A percentile compares a stretch with the other conserved stretches of the same genome.
Conservation (phyloP, 331 rosid species). For the Quercus phellos region DNA sequence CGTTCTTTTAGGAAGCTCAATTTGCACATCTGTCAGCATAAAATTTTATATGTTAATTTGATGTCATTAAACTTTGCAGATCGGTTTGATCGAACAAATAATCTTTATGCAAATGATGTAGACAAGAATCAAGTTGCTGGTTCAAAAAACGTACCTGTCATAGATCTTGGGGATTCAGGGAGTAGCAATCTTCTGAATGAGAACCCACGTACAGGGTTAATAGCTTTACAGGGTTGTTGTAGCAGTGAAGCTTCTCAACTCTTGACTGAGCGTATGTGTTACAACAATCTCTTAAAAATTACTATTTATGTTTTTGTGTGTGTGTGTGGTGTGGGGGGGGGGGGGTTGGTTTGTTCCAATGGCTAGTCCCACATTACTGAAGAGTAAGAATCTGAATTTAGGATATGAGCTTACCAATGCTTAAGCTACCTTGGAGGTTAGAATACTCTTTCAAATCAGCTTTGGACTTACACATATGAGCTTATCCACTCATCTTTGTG, state of each 20-base stretch:
- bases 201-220: constrained; percentile 32
- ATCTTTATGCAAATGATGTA: constrained; percentile 50
- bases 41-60: constrained; percentile 11
- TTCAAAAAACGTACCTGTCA: constrained; percentile 42
- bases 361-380: neutral
- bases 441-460: no score
- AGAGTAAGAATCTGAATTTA: no score
- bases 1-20: neutral
- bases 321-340: neutral
- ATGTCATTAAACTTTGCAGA: constrained; percentile 37
- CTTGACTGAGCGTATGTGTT: constrained; percentile 55
- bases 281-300: neutral
- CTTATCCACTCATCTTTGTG: neutral
- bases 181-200: constrained; percentile 47
- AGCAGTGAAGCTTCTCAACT: constrained; percentile 55
- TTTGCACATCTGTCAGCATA: constrained; percentile 10
- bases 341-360: neutral
- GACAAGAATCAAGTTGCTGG: constrained; percentile 55
- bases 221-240: constrained; percentile 65
- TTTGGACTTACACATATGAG: no score
- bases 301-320: constrained; percentile 4
- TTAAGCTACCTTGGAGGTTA: no score
- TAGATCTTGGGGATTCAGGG: constrained; percentile 54
- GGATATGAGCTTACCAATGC: no score
- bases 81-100: constrained; percentile 51